Evolutionary conservation across 306 rosid genomes (phyloP), one percentile per base, ranked within the genome.

Genomic region (Glycine latifolia): DNA sequence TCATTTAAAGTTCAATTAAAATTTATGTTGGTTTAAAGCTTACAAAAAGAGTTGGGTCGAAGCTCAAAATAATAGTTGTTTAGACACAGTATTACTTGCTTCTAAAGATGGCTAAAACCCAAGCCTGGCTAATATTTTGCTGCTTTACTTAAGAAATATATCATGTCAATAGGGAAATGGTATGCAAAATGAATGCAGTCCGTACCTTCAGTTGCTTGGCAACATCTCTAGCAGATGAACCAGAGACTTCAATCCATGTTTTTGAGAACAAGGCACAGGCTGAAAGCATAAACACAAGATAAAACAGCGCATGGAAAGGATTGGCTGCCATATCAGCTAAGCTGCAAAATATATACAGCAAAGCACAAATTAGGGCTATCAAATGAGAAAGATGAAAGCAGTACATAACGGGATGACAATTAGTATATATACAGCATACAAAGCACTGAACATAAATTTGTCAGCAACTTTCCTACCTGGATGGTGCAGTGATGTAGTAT

Each of bases 181-280:
- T 43, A n/a, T 13, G 50, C 37, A 10, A 47, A 75, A 80, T 16
- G 49, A 74, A 53, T 8, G 12, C 3, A 55, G n/a, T 31, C 5
- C 61, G 39, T 89, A 92, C 98, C 98, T 91, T 94, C 58, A 94
- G 89, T 80, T 90, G 97, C 88, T 92, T 94, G 73, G 97, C 98
- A 79, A 94, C 98, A 87, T 94, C 98, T 78, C 60, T 90, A 14
- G 98, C 98, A 84, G 97, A 94, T 26, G 98, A 94, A 76, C 98
- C 98, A 17, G 97, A 94, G 74, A 94, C 98, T 89, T 94, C 97
- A 80, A 94, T 94, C 98, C 98, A 94, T 26, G 97, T 92, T 85
- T 94, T 94, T 3, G 98, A 94, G 91, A 94, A 92, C 76, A 92
- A 82, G 46, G 98, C 98, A 73, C 98, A 94, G 0, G 97, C 98